Conservation (phyloP, 2,329 filamentous ascomycete genomes). For the Chalaropsis thielavioides region DNA sequence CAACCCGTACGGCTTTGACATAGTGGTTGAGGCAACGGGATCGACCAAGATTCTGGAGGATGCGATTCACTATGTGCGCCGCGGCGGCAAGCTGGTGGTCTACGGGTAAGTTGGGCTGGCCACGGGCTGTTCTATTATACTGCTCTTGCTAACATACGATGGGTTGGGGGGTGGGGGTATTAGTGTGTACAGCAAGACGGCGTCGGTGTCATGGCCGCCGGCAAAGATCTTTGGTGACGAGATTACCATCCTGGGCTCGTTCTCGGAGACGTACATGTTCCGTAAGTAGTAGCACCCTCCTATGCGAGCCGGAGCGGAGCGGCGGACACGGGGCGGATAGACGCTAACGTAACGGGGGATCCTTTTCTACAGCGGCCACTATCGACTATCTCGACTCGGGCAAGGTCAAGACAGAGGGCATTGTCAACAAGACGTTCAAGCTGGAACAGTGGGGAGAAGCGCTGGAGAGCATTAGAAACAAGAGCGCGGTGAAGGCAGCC, state of each 20-base stretch:
- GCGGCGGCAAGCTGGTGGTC: slow-evolving; percentile 56
- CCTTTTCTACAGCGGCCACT: slow-evolving; percentile 26
- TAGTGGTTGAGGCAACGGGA: slow-evolving; percentile 56
- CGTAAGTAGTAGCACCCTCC: slow-evolving; percentile 28
- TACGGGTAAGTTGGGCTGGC: slow-evolving; percentile 33
- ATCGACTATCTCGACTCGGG: slow-evolving; percentile 42
- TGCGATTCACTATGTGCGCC: slow-evolving; percentile 55
- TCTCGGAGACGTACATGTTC: slow-evolving; percentile 62
- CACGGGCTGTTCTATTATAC: too few species aligned
- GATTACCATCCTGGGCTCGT: slow-evolving; percentile 59
- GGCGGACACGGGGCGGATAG: neutral
- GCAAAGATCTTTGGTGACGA: slow-evolving; percentile 55
- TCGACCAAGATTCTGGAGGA: slow-evolving; percentile 54
- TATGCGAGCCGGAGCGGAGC: too few species aligned
- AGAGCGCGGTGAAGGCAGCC: slow-evolving; percentile 59
- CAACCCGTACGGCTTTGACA: slow-evolving; percentile 60
- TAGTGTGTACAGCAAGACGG: slow-evolving; percentile 48
- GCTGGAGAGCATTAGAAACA: slow-evolving; percentile 55
- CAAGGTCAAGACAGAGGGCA: slow-evolving; percentile 49
- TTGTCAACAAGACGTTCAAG: slow-evolving; percentile 59
- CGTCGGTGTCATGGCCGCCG: slow-evolving; percentile 53
- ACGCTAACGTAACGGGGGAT: neutral
- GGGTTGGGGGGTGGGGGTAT: neutral
- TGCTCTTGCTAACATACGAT: neutral
- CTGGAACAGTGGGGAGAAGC: slow-evolving; percentile 60